Conservation (phyloP, 1,284 basidiomycete species). For the Rhodotorula mucilaginosa region DNA sequence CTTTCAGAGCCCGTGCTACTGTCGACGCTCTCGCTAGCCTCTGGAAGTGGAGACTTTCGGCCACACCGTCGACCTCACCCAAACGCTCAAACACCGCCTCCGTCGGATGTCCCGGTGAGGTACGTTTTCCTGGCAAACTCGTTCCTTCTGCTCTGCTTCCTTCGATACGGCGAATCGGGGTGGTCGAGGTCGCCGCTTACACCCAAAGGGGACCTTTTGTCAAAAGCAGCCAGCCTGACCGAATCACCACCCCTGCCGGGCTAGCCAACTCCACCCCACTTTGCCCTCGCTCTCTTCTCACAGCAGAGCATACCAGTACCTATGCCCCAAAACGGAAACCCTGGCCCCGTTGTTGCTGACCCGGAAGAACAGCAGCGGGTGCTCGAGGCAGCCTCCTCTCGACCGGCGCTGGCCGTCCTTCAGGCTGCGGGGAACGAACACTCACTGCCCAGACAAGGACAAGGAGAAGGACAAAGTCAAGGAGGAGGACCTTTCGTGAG, state of each 20-base stretch:
- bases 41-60: too few species aligned
- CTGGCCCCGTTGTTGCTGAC: too few species aligned
- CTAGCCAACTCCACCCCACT: too few species aligned
- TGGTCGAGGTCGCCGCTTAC: neutral
- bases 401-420: conserved; percentile 2
- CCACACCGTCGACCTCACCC: too few species aligned
- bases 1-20: too few species aligned
- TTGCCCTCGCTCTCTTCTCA: too few species aligned
- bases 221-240: too few species aligned
- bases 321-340: too few species aligned
- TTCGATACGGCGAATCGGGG: neutral
- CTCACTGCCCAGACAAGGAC: neutral
- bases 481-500: too few species aligned
- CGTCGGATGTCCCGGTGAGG: conserved; percentile 1
- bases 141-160: neutral
- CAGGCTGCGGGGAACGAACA: neutral
- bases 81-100: neutral
- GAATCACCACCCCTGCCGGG: too few species aligned
- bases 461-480: too few species aligned
- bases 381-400: neutral
- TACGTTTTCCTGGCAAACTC: neutral
- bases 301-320: neutral
- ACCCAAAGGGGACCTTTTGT: neutral
- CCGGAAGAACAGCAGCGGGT: neutral
- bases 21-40: too few species aligned